Evolutionary conservation across 805 yeast species (phyloP).

Genomic region (Vanderwaltozyma yarrowii): DNA sequence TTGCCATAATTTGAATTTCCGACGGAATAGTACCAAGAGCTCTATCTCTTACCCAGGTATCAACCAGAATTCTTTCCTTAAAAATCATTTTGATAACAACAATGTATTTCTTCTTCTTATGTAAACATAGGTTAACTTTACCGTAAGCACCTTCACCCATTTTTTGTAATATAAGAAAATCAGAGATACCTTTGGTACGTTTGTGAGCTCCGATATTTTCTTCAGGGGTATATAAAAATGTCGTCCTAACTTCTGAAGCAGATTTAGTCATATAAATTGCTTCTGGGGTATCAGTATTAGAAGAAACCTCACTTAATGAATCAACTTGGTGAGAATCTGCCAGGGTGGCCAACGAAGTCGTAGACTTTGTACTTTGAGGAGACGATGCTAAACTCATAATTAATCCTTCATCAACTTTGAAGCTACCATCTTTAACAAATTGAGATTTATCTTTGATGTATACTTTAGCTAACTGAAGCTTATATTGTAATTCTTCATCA

Average conservation of each 20-base stretch:
- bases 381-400: conserved; percentile 24
- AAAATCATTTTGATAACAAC: conserved; percentile 83
- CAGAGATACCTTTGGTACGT: conserved; percentile 60
- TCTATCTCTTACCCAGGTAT: conserved; percentile 94
- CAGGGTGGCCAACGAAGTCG: conserved; percentile 3
- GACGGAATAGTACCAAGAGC: conserved; percentile 87
- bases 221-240: conserved; percentile 16
- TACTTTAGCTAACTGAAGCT: conserved; percentile 21
- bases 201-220: conserved; percentile 51
- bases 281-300: neutral
- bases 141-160: conserved; percentile 98
- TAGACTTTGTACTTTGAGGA: conserved; percentile 2
- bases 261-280: neutral
- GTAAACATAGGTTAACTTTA: conserved; percentile 72
- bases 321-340: neutral
- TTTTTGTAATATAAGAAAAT: conserved; percentile 59
- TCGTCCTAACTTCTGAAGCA: conserved; percentile 4
- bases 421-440: conserved; percentile 28
- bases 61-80: conserved; percentile 87
- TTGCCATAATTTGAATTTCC: conserved; percentile 90
- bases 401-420: conserved; percentile 23
- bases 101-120: conserved; percentile 50
- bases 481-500: conserved; percentile 14
- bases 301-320: neutral
- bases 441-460: conserved; percentile 25